Evolutionary conservation across 495 filamentous ascomycete genomes (phyloP), one percentile per base, ranked within the genome.

Genomic region (Annulohypoxylon maeteangense): DNA sequence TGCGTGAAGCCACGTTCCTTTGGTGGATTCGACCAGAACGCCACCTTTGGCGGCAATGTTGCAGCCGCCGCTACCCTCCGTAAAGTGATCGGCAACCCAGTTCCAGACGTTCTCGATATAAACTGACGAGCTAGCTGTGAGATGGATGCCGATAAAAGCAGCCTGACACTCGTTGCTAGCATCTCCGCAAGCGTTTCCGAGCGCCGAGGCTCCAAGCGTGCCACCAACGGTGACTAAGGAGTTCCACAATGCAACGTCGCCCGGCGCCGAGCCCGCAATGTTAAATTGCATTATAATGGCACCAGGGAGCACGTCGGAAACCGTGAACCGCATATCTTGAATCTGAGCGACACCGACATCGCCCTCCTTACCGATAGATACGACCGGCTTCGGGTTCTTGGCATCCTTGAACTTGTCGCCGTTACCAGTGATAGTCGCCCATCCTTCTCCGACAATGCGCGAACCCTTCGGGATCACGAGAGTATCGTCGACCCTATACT

Each of bases 21-120:
- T 80, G 4, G 80, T 83, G 11, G 85, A 80, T 65, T 90, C 86
- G 53, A 91, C 84, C 32, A 88, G 83, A 29, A 88, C 78, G 0
- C 92, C 82, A 7, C 82, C 74, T 42, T 80, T 80, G 10, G 71
- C 79, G 1, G 81, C 79, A 38, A 83, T 80, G 69, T 65, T 78
- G 31, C 72, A 78, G 1, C 81, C 82, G 3, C 89, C 78, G 27
- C 75, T 71, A 55, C 85, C 84, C 53, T 94, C 91, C 2, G 90
- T 74, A 63, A 91, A 89, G 76, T 93, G 91, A 67, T 94, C 91
- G 2, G 90, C 89, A 0, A 88, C 87, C 91, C 91, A 90, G 57
- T 89, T 80, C 90, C 90, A 91, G 6, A 83, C 81, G 65, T 93
- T 93, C 75, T 93, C 90, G 40, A 91, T 55, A 70, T 91, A 93